phyloP scores from a whole-genome alignment of 2,329 filamentous ascomycete species.

The Cercospora beticola region DNA sequence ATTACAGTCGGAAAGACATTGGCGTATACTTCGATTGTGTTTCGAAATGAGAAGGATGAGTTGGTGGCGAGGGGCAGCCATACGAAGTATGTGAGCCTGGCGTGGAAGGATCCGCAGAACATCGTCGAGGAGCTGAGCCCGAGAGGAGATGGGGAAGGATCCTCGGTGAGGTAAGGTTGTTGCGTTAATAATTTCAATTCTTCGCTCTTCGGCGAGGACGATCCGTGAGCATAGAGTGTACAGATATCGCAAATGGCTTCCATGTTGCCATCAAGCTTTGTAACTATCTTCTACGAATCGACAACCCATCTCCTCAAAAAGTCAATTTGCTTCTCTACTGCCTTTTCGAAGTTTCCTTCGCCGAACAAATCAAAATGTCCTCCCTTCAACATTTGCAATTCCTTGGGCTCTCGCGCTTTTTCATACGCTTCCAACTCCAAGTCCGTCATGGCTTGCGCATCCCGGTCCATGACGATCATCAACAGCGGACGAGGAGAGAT shows the following conservation, averaged over 20 bases:
- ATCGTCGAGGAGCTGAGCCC: constrained; percentile 58
- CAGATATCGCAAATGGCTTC: not conserved
- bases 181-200: not conserved
- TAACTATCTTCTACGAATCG: not conserved
- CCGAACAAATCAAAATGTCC: constrained; percentile 4
- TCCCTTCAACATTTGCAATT: not conserved
- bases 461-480: constrained; percentile 1
- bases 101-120: constrained; percentile 63
- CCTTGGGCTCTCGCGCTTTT: constrained; percentile 1
- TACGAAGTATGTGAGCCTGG: constrained; percentile 59
- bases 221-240: not conserved
- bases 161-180: not conserved
- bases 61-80: constrained; percentile 65
- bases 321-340: not conserved
- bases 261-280: not conserved
- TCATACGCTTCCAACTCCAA: not conserved
- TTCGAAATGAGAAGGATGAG: constrained; percentile 59
- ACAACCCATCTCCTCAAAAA: not conserved
- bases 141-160: constrained; percentile 15
- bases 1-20: constrained; percentile 8
- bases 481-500: not conserved
- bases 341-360: not conserved
- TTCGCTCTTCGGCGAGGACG: not conserved
- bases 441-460: not conserved
- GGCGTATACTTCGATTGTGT: constrained; percentile 48